phyloP scores from a whole-genome alignment of 2,329 filamentous ascomycete genomes.

The Colletotrichum cordylinicola region DNA sequence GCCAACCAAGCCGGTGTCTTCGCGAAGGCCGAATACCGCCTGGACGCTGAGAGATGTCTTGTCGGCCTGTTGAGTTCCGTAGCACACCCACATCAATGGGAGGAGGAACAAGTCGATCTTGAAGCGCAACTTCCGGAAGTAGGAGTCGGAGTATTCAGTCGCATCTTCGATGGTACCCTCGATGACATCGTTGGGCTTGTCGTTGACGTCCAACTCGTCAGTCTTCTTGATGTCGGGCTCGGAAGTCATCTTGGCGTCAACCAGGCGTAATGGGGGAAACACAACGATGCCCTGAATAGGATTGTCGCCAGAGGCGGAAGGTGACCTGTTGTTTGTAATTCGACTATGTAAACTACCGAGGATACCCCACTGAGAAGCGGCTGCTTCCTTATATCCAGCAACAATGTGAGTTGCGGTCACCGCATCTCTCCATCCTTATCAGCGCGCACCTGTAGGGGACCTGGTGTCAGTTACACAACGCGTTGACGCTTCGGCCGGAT shows the following conservation, averaged over 20 bases:
- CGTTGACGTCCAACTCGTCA: not conserved
- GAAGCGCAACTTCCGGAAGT: slow-evolving; percentile 31
- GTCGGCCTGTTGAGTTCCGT: slow-evolving; percentile 33
- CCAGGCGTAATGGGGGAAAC: not conserved
- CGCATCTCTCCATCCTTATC: not conserved
- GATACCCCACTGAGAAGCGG: not conserved
- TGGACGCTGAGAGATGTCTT: slow-evolving; percentile 34
- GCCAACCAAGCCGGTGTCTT: slow-evolving; percentile 32
- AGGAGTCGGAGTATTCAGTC: slow-evolving; percentile 26
- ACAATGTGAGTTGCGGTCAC: not conserved
- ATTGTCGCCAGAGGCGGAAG: not conserved
- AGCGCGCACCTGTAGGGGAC: not conserved
- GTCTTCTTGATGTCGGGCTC: not conserved
- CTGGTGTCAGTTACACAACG: not conserved
- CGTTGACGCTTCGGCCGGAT: not conserved
- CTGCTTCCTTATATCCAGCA: not conserved
- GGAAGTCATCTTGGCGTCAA: not conserved
- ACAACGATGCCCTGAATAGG: not conserved
- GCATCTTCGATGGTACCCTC: slow-evolving; percentile 10
- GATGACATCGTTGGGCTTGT: not conserved
- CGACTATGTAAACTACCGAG: not conserved
- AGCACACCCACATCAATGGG: slow-evolving; percentile 35
- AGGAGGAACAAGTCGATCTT: slow-evolving; percentile 35
- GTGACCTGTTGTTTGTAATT: not conserved
- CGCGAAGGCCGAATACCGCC: slow-evolving; percentile 32